Base-by-base conservation (phyloP, 177 flowering plant species). In the Telopea speciosissima region DNA sequence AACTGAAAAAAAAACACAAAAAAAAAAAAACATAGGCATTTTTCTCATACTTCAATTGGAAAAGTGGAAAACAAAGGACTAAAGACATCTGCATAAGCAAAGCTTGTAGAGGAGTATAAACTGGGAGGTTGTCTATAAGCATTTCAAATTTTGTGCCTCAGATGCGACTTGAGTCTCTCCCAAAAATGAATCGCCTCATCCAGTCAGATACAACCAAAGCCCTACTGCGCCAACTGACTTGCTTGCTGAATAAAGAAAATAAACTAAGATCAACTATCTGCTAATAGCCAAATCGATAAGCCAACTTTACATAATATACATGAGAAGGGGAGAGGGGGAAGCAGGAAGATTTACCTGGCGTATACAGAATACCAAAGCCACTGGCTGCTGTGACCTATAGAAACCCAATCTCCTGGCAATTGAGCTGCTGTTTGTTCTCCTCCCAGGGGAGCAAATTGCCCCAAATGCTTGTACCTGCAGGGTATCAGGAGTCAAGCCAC, bases 361-460 rank as follows among this genome's bases (percentile, higher is more conserved):
- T 94, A 92, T 7, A 92, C 89, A 64, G 98, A 94, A 71, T 94
- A 94, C 98, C 98, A 92, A 13, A 94, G 93, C 97, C 96, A 94
- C 75, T 94, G 97, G 24, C 81, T 67, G 79, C 98, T 90, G 40
- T 78, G 91, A n/a, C 98, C 98, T 24, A 89, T 88, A 1, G 93
- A 90, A 68, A 94, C 93, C 97, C 91, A 92, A 73, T 94, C 98
- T 24, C 97, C 97, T n/a, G 97, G 98, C 62, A 94, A 91, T 70
- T 92, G 93, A 1, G 97, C 95, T 19, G 98, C 98, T 44, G 97
- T 84, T 75, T 93, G 91, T 70, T 93, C 98, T 67, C 97, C 98
- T 65, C 97, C 98, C 33, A 93, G 63, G 14, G 96, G 97, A 72
- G 94, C 96, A 80, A 91, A 91, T 79, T 93, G 97, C 68, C 98